Conservation (phyloP, 1,284 basidiomycete species). For the Takashimella koratensis region DNA sequence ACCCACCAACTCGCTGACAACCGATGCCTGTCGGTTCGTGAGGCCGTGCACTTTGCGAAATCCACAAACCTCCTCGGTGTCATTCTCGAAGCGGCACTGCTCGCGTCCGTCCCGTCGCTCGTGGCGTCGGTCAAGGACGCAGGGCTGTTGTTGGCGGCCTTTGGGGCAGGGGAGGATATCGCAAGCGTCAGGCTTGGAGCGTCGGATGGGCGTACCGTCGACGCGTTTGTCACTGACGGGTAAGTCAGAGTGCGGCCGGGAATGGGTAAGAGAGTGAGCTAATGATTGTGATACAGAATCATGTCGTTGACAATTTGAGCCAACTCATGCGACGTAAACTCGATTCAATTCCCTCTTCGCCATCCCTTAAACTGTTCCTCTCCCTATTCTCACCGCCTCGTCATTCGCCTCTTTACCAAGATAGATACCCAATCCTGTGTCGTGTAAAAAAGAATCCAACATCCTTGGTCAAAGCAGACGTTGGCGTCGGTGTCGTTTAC, state of each 20-base stretch:
- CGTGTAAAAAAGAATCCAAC: too few species aligned
- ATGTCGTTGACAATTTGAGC: background rate
- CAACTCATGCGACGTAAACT: background rate
- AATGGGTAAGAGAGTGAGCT: background rate
- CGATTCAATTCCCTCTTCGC: too few species aligned
- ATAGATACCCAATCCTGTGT: too few species aligned
- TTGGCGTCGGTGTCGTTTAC: too few species aligned
- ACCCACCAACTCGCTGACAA: slow-evolving; percentile 52
- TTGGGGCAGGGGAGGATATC: slow-evolving; percentile 58
- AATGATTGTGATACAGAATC: background rate
- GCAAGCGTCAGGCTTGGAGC: slow-evolving; percentile 32
- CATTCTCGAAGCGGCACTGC: slow-evolving; percentile 79
- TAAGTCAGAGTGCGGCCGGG: slow-evolving; percentile 19
- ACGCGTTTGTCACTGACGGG: slow-evolving; percentile 47
- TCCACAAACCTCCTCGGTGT: slow-evolving; percentile 91
- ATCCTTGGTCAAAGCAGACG: too few species aligned
- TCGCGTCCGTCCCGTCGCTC: slow-evolving; percentile 74
- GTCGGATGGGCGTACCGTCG: slow-evolving; percentile 41
- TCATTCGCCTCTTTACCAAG: too few species aligned
- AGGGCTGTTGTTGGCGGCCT: slow-evolving; percentile 79
- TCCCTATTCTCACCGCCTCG: too few species aligned
- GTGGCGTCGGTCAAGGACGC: slow-evolving; percentile 81
- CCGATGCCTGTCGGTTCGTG: slow-evolving; percentile 68
- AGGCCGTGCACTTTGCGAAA: slow-evolving; percentile 92
- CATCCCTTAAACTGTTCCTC: too few species aligned